These are phyloP conservation scores for Cucurbita pepo DNA, from an alignment of 306 rosid species.

Conservation along the genomic window DNA sequence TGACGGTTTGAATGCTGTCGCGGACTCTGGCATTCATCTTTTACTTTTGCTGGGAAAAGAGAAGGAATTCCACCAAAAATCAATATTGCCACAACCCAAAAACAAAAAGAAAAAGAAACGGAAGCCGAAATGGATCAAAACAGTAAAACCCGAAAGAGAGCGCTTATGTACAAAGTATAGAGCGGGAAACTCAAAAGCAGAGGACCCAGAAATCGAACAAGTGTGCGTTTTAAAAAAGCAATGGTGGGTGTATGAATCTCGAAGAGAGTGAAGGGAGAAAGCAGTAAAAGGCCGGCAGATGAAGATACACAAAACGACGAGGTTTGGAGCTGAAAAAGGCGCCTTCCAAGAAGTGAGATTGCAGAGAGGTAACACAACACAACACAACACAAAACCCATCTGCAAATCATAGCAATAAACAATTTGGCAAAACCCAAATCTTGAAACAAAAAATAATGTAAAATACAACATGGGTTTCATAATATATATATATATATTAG, in stretches of 20 bases:
- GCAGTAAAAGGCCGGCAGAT: slow-evolving; percentile 23
- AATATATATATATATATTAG: not conserved
- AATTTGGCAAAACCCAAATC: not conserved
- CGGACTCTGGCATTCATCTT: slow-evolving; percentile 52
- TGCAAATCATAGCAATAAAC: slow-evolving; percentile 11
- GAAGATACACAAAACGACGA: slow-evolving; percentile 51
- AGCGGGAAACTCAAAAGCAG: slow-evolving; percentile 67
- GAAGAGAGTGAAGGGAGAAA: slow-evolving; percentile 41
- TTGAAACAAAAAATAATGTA: not conserved
- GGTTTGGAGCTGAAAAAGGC: slow-evolving; percentile 36
- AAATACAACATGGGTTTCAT: not conserved
- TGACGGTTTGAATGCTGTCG: slow-evolving; percentile 44
- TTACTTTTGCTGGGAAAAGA: slow-evolving; percentile 19
- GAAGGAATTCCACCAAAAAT: slow-evolving; percentile 15
- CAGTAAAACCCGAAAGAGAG: slow-evolving; percentile 4
- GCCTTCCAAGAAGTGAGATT: slow-evolving; percentile 25
- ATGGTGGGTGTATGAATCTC: slow-evolving; percentile 15
- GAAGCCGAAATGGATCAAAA: not conserved
- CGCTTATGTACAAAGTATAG: slow-evolving; percentile 18
- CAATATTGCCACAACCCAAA: slow-evolving; percentile 10
- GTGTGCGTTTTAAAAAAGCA: not conserved
- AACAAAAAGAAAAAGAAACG: not conserved
- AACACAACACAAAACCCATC: not conserved
- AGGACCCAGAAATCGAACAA: slow-evolving; percentile 17
- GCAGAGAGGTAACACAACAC: slow-evolving; percentile 13